phyloP scores from a whole-genome alignment of 306 rosid genomes.

The Cicer yamashitae region DNA sequence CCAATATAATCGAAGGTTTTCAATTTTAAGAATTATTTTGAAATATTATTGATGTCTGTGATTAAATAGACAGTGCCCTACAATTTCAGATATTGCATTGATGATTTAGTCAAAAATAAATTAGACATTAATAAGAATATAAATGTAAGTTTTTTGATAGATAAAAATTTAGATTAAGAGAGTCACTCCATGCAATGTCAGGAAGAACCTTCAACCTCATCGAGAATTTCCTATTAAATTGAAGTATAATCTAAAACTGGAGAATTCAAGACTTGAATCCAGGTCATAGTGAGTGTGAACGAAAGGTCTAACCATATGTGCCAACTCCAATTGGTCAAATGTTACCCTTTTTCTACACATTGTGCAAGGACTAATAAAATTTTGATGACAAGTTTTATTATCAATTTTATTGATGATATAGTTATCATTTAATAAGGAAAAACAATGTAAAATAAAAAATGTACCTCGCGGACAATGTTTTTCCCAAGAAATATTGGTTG shows the following conservation, averaged over 20 bases:
- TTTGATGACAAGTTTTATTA: conserved; percentile 3
- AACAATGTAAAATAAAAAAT: neutral
- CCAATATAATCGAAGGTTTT: neutral
- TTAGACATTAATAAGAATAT: neutral
- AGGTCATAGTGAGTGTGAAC: neutral
- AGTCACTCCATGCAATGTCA: neutral
- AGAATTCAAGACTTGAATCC: neutral
- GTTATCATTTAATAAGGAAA: neutral
- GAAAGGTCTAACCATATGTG: no score
- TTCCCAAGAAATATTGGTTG: conserved; percentile 78
- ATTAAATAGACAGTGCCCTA: no score
- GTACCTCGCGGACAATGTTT: conserved; percentile 84
- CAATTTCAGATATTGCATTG: no score
- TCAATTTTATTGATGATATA: conserved; percentile 8
- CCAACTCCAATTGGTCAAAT: no score
- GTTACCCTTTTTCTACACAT: neutral
- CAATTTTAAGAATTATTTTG: neutral
- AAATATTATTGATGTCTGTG: no score
- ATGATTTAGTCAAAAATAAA: neutral
- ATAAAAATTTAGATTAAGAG: neutral
- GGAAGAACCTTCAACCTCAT: neutral
- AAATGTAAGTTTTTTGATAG: neutral
- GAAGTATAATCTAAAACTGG: neutral
- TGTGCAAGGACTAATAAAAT: neutral
- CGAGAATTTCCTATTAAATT: neutral